phyloP scores from a whole-genome alignment of 2,329 filamentous ascomycete species.

The Stagonosporopsis cucurbitacearum region DNA sequence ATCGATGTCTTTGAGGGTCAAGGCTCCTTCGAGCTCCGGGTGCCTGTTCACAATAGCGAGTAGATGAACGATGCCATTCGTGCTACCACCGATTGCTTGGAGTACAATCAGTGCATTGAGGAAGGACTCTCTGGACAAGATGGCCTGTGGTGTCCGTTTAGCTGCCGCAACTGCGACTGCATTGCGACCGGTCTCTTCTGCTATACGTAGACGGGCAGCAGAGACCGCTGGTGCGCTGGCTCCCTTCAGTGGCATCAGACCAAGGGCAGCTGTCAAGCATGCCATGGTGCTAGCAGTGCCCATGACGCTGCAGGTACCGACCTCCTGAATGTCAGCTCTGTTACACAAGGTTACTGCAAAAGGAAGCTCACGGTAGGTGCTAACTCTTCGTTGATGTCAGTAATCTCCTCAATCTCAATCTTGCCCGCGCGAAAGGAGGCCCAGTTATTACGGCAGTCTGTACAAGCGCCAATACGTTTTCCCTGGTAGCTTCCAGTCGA shows the following conservation, averaged over 20 bases:
- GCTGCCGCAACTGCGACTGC: constrained; percentile 54
- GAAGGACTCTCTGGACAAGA: constrained; percentile 57
- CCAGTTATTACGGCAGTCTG: constrained; percentile 78
- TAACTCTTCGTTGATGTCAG: constrained; percentile 73
- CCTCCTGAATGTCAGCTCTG: constrained; percentile 22
- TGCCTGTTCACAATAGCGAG: constrained; percentile 59
- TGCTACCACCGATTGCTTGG: constrained; percentile 54
- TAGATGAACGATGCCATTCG: constrained; percentile 54
- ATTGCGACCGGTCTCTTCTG: constrained; percentile 60
- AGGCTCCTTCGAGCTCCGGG: constrained; percentile 67
- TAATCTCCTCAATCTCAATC: constrained; percentile 75
- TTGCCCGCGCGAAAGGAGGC: constrained; percentile 69
- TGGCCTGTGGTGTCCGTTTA: constrained; percentile 52
- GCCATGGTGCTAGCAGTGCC: constrained; percentile 65
- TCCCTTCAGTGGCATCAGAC: constrained; percentile 60
- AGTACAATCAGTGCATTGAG: constrained; percentile 55
- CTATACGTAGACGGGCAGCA: constrained; percentile 58
- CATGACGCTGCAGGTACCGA: constrained; percentile 65
- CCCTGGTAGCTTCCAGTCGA: constrained; percentile 73
- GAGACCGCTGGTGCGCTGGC: constrained; percentile 62
- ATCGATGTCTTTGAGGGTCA: constrained; percentile 80
- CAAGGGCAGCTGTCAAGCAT: constrained; percentile 59
- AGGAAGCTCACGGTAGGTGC: constrained; percentile 66
- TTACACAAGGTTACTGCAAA: neutral
- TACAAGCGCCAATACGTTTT: constrained; percentile 72